Conservation (phyloP, 2,329 filamentous ascomycete genomes). For the Phoma herbarum region DNA sequence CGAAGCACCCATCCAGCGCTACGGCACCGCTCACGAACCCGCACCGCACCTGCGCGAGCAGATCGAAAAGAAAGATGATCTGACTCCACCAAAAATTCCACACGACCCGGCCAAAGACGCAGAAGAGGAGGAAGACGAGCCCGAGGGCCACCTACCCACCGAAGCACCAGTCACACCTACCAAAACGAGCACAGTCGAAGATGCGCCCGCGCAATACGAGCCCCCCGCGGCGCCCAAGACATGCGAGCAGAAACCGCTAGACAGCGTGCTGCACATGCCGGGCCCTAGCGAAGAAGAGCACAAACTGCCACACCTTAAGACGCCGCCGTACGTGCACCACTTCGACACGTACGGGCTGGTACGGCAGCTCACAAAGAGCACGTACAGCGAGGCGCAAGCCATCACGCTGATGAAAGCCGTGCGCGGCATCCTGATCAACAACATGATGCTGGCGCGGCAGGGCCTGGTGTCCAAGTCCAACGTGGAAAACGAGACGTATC, state of each 20-base stretch:
- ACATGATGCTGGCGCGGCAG: conserved; percentile 81
- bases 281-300: conserved; percentile 50
- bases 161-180: conserved; percentile 29
- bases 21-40: conserved; percentile 59
- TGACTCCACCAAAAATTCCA: conserved; percentile 6
- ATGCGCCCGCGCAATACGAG: conserved; percentile 18
- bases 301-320: conserved; percentile 72
- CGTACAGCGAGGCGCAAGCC: conserved; percentile 77
- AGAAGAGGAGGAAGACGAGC: conserved; percentile 39
- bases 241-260: conserved; percentile 47
- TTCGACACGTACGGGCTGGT: conserved; percentile 96
- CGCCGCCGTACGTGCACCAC: conserved; percentile 88
- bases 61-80: conserved; percentile 17
- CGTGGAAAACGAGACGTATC: conserved; percentile 92
- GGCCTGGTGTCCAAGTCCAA: conserved; percentile 89
- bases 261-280: conserved; percentile 55
- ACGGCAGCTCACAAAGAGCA: conserved; percentile 74
- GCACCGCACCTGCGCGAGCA: conserved; percentile 48
- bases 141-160: conserved; percentile 19
- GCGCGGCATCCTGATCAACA: conserved; percentile 76
- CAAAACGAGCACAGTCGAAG: conserved; percentile 24
- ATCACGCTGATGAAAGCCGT: conserved; percentile 93
- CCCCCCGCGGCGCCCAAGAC: conserved; percentile 37
- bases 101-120: conserved; percentile 29
- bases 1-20: conserved; percentile 52